Percentiles rank a stretch among this genome's conserved stretches.
phyloP scores from a whole-genome alignment of 441 rosid genomes.

The Euphorbia celastroides region DNA sequence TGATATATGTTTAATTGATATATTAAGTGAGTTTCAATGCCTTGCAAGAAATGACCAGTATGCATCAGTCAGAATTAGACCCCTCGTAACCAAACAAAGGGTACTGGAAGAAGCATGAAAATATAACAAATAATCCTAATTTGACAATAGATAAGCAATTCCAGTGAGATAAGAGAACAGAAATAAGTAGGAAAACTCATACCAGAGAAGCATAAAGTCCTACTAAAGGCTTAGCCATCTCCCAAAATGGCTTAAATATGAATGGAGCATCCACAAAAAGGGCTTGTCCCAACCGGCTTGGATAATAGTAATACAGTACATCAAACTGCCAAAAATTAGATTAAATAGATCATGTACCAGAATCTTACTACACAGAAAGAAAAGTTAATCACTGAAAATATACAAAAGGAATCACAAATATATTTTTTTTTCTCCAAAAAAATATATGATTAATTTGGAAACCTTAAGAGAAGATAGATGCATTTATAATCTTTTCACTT shows the following conservation, averaged over 20 bases:
- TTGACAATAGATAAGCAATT: background rate
- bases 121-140: background rate
- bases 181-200: slow-evolving; percentile 17
- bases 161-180: slow-evolving; percentile 1
- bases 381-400: background rate
- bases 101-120: background rate
- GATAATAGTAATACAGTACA: slow-evolving; percentile 83
- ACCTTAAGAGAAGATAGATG: background rate
- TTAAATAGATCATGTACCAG: slow-evolving; percentile 14
- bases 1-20: background rate
- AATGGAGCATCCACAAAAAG: slow-evolving; percentile 95
- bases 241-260: slow-evolving; percentile 83
- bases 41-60: background rate
- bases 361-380: background rate
- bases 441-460: background rate
- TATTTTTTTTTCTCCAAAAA: no score
- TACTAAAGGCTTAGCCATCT: slow-evolving; percentile 65
- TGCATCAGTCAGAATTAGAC: background rate
- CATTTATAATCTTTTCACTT: background rate
- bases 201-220: slow-evolving; percentile 85
- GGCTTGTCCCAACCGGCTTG: slow-evolving; percentile 77
- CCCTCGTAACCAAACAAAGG: background rate
- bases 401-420: slow-evolving; percentile 5
- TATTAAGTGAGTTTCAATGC: background rate
- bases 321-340: slow-evolving; percentile 59